Conservation (phyloP, 1,139 yeast genomes). For the Debaryomycetaceae sp. region DNA sequence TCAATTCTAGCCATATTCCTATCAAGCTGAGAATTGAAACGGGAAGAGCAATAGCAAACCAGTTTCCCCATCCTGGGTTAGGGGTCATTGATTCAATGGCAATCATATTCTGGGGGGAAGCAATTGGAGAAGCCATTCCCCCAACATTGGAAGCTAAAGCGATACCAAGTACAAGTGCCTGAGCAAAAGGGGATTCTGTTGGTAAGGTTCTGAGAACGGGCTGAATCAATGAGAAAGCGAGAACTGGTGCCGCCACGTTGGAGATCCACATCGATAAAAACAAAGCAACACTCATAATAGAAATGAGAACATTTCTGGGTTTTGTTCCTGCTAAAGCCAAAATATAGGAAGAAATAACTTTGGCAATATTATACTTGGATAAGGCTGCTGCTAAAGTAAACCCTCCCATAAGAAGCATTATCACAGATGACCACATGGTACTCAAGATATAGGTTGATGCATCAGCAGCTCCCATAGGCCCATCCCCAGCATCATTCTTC, state of each 20-base stretch:
- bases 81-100: conserved; percentile 88
- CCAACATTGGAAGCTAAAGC: conserved; percentile 91
- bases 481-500: conserved; percentile 49
- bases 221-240: conserved; percentile 85
- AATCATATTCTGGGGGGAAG: conserved; percentile 91
- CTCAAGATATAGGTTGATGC: conserved; percentile 77
- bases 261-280: conserved; percentile 94
- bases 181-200: conserved; percentile 70
- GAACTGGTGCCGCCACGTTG: conserved; percentile 93
- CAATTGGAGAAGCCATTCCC: conserved; percentile 95
- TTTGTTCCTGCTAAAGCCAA: conserved; percentile 81
- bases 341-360: conserved; percentile 75
- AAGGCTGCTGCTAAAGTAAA: conserved; percentile 92
- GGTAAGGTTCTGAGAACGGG: conserved; percentile 83
- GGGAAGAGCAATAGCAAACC: conserved; percentile 88
- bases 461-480: conserved; percentile 56
- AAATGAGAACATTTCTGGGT: conserved; percentile 70
- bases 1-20: conserved; percentile 66
- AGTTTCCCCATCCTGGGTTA: conserved; percentile 89
- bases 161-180: conserved; percentile 82
- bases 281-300: conserved; percentile 82
- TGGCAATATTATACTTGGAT: conserved; percentile 86
- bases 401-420: conserved; percentile 85
- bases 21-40: conserved; percentile 62
- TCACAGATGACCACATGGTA: conserved; percentile 94